Evolutionary conservation across 1,284 basidiomycete genomes (phyloP).

Genomic region (Amylostereum areolatum): DNA sequence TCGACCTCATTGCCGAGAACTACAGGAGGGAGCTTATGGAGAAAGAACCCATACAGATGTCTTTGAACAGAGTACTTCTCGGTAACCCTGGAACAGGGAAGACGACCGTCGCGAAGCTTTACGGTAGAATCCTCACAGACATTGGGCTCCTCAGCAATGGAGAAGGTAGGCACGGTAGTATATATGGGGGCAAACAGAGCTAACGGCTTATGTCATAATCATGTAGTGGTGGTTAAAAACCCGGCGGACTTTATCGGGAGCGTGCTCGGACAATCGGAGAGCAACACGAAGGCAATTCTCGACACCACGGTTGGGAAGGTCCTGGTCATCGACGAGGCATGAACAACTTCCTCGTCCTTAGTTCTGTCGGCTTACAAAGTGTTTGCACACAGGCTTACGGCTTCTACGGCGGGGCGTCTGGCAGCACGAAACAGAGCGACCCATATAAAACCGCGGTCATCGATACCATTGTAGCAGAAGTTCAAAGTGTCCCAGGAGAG

Average conservation of each 20-base stretch:
- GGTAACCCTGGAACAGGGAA: conserved; percentile 66
- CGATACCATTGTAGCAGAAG: conserved; percentile 67
- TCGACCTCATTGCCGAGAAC: conserved; percentile 42
- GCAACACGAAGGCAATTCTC: conserved; percentile 57
- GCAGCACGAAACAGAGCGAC: conserved; percentile 29
- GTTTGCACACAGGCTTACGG: conserved; percentile 48
- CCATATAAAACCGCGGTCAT: conserved; percentile 60
- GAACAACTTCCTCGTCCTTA: not conserved
- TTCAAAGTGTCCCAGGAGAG: conserved; percentile 60
- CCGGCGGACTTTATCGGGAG: conserved; percentile 58
- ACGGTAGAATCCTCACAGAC: conserved; percentile 55
- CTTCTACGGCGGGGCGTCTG: conserved; percentile 38
- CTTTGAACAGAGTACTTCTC: conserved; percentile 57
- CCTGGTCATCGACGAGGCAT: conserved; percentile 61
- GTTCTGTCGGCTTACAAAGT: not conserved
- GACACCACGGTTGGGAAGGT: conserved; percentile 54
- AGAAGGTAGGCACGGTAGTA: conserved; percentile 43
- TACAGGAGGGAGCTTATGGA: conserved; percentile 55
- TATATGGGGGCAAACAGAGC: not conserved
- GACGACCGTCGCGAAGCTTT: conserved; percentile 59
- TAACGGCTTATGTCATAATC: not conserved
- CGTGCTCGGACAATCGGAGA: conserved; percentile 50
- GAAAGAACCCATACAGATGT: conserved; percentile 42
- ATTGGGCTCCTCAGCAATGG: conserved; percentile 57
- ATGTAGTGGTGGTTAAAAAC: conserved; percentile 57